These are phyloP conservation scores for Sphaceloma murrayae DNA, from an alignment of 2,329 filamentous ascomycete species.

Conservation along the genomic window DNA sequence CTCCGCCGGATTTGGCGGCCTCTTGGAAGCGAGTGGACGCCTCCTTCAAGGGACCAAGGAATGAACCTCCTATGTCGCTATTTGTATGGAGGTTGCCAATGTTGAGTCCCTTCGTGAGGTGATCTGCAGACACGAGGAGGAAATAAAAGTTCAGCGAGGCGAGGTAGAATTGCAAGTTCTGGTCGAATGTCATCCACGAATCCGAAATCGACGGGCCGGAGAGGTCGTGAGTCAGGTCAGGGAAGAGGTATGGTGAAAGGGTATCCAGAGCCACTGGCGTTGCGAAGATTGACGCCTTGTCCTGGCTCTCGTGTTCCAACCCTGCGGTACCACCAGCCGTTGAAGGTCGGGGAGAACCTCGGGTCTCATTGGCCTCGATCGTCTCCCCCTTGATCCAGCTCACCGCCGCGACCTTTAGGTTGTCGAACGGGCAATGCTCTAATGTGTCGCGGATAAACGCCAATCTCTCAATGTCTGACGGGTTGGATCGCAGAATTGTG, in stretches of 20 bases:
- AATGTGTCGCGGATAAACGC: constrained; percentile 47
- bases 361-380: constrained; percentile 35
- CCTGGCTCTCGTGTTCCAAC: constrained; percentile 7
- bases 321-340: constrained; percentile 16
- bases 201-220: constrained; percentile 31
- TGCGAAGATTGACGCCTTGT: constrained; percentile 35
- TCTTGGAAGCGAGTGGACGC: constrained; percentile 30
- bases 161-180: constrained; percentile 46
- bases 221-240: constrained; percentile 37
- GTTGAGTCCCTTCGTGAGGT: constrained; percentile 39
- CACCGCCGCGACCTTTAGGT: constrained; percentile 48
- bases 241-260: constrained; percentile 45
- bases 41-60: constrained; percentile 35
- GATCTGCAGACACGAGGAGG: constrained; percentile 42
- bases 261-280: constrained; percentile 39
- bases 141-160: constrained; percentile 51
- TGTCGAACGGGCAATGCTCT: constrained; percentile 45
- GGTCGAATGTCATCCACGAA: constrained; percentile 39
- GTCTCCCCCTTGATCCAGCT: constrained; percentile 54
- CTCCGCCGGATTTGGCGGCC: constrained; percentile 29
- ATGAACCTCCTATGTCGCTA: constrained; percentile 34
- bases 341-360: not conserved
- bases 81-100: constrained; percentile 36
- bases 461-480: constrained; percentile 42
- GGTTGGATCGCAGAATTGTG: constrained; percentile 44